Evolutionary conservation across 164 flowering plant species (phyloP).

Genomic region (Umbilicus rupestris): DNA sequence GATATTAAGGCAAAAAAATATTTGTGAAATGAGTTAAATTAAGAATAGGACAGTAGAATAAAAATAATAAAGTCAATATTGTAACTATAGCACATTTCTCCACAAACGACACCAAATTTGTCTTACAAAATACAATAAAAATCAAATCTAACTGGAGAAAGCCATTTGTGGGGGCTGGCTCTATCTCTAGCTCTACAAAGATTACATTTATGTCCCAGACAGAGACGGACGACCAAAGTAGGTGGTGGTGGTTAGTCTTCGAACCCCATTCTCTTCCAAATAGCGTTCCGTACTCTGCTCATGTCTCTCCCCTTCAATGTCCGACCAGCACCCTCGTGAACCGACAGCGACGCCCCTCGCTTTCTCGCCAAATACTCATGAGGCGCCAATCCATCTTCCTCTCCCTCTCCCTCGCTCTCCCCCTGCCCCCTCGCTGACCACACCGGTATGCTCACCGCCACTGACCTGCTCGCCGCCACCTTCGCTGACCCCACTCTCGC

Average conservation of each 20-base stretch:
- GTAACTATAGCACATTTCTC: too few species aligned
- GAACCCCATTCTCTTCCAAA: conserved; percentile 4
- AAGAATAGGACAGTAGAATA: too few species aligned
- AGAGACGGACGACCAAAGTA: too few species aligned
- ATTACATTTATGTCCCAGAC: too few species aligned
- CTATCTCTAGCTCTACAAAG: too few species aligned
- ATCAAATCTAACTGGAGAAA: too few species aligned
- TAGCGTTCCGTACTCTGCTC: not conserved
- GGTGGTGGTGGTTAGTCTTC: not conserved
- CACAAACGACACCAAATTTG: too few species aligned
- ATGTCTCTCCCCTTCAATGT: conserved; percentile 8
- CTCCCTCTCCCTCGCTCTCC: not conserved
- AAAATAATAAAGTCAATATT: too few species aligned
- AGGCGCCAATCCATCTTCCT: not conserved
- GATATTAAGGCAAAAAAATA: too few species aligned
- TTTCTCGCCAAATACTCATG: conserved; percentile 6
- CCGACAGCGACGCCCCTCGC: conserved; percentile 5
- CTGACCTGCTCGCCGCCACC: not conserved
- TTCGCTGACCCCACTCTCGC: not conserved
- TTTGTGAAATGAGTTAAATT: too few species aligned
- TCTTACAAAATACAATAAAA: too few species aligned
- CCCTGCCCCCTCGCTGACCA: not conserved
- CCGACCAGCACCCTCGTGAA: conserved; percentile 4
- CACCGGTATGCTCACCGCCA: not conserved
- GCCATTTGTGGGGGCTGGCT: too few species aligned